A percentile compares a stretch with the other conserved stretches of the same genome.
Evolutionary conservation across 2,329 filamentous ascomycete species (phyloP).

Genomic region (Torrubiella hemipterigena): DNA sequence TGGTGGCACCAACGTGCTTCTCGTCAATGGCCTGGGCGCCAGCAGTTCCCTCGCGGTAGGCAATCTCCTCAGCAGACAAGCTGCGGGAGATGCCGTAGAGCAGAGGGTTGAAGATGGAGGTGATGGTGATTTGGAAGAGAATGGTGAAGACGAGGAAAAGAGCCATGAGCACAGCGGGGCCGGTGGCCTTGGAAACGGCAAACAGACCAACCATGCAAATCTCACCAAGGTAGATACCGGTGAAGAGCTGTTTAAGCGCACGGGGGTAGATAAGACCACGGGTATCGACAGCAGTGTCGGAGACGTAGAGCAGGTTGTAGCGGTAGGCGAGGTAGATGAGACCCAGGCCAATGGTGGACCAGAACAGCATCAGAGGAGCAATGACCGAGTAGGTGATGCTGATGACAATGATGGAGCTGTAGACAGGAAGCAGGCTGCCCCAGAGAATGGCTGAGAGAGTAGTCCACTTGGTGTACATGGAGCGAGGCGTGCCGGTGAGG

Average conservation of each 20-base stretch:
- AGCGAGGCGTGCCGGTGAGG: constrained; percentile 64
- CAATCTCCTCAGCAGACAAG: constrained; percentile 28
- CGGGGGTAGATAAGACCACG: constrained; percentile 81
- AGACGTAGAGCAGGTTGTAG: constrained; percentile 78
- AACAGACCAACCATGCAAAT: constrained; percentile 76
- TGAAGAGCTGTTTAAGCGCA: constrained; percentile 75
- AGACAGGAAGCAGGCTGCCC: constrained; percentile 65
- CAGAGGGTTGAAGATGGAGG: constrained; percentile 57
- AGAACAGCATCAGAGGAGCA: constrained; percentile 69
- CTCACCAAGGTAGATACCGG: constrained; percentile 70
- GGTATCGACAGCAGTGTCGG: constrained; percentile 69
- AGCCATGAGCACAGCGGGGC: constrained; percentile 64
- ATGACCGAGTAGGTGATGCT: constrained; percentile 77
- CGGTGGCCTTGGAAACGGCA: constrained; percentile 51
- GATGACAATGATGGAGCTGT: constrained; percentile 63
- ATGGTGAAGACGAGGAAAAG: constrained; percentile 64
- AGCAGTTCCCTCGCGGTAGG: constrained; percentile 17
- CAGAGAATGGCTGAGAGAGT: constrained; percentile 57
- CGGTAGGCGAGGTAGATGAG: constrained; percentile 77
- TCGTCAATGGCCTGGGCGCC: not conserved
- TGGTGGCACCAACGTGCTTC: constrained; percentile 12
- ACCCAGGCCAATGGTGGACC: constrained; percentile 63
- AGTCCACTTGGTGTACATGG: constrained; percentile 65
- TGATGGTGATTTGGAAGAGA: constrained; percentile 64
- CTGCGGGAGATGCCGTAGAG: constrained; percentile 61